Evolutionary conservation across 352 stramenopile genomes (phyloP), one percentile per base, ranked within the genome.

Genomic region (Globisporangium barbulae): DNA sequence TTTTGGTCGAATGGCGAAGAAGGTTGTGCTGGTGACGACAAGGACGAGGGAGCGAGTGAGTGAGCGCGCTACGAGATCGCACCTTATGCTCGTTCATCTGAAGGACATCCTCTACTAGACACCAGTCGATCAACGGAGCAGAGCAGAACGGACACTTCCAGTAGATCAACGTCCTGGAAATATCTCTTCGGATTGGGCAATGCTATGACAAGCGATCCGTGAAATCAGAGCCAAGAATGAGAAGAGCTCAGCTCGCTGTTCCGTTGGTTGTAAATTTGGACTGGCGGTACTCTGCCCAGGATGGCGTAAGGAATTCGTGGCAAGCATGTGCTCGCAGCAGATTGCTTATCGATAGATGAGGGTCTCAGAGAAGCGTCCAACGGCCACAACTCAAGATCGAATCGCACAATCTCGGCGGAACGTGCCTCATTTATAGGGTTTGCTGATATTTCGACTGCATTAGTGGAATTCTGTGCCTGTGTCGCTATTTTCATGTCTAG

Each of bases 31-130:
- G 35, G 12, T 15, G 35, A 15, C 9, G 35, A 41, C 35, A 41
- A 44, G 2, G 50, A 56, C 19, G 12, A 60, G 35, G 10, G 33
- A 41, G 35, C 12, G 15, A 41, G 21, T 17, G 13, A 50, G 50
- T 19, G 39, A 17, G 21, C 21, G 21, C 49, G 53, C 53, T 60
- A 22, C 31, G 28, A 60, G 53, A 22, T 60, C 37, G 22, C 21
- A 33, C 53, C 37, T 60, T 37, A 50, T 25, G 30, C 19, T 48
- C 19, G 19, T 17, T 7, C 30, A n/a, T 17, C 50, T 57, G 50
- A 57, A 41, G 30, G 4, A 13, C 8, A 57, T 57, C 17, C 21
- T 30, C 9, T 56, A 28, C 31, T 42, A 17, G 50, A 44, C 12
- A 41, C 17, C 35, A 22, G 3, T 7, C 22, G 17, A 22, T 5